Base-by-base conservation (phyloP, 208 protist genomes). In the Acanthamoeba rhysodes region DNA sequence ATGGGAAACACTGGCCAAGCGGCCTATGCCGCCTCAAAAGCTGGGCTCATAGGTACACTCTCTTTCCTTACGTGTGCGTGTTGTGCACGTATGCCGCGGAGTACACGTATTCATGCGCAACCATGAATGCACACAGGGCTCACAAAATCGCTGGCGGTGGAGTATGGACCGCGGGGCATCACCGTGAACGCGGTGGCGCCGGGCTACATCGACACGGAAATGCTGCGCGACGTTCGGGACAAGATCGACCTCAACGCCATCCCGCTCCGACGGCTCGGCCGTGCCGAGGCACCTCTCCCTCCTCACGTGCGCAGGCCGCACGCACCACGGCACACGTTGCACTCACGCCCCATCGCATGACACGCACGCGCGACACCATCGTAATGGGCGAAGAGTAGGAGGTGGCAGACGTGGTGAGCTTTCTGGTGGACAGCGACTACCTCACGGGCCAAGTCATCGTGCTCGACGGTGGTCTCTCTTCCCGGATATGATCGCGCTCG, bases 141-240 rank as follows among this genome's bases (percentile, higher is more conserved):
- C 8, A 93, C 66, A 10, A 93, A 93, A 53, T 93, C 87, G 41
- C 37, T 93, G 34, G 87, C 87, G 27, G 66, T 78, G 22, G 87
- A 93, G 66, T 76, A 78, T 20, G 66, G 87, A 9, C 87, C 87
- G n/a, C 87, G 87, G 32, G 87, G 87, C 62, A 72, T 93, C 66
- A 93, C 87, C 37, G 57, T 70, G 41, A 93, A 93, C 57, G 66
- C 66, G 7, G 57, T 93, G n/a, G 87, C 87, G 32, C 87, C 87
- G 27, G 87, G 87, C 32, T 93, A 78, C 66, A 93, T 93, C 66
- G 87, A 93, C 37, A 93, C 87, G 41, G 87, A 64, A 18, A 93
- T 93, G 87, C 14, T 76, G 16, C 34, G 45, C 27, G 55, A n/a
- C 32, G 16, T 93, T 20, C 66, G 87, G 10, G 32, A 48, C 12